Base-by-base conservation (phyloP, 768 basidiomycete genomes). In the Gymnopilus dilepis region DNA sequence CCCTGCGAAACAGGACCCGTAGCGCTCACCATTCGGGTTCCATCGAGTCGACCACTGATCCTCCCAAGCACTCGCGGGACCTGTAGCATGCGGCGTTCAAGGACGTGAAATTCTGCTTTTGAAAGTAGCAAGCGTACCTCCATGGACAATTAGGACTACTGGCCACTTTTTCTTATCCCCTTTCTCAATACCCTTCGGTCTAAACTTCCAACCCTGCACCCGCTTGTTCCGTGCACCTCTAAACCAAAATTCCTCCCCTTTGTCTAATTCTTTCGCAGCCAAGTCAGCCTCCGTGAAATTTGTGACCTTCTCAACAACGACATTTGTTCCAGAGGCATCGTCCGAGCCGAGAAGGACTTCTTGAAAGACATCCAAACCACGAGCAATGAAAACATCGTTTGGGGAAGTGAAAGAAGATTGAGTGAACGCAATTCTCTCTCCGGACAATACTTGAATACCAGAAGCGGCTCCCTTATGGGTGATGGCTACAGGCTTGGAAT, bases 21-120 rank as follows among this genome's bases (percentile, higher is more conserved):
- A 58, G 58, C 28, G 22, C 47, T 61, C 58, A 90, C 91, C 81
- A 67, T 94, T 92, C 0, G 89, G 91, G 74, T 97, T 98, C 96
- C 96, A 97, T 57, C 94, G 80, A 28, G 87, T 95, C 3, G 87
- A 90, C 96, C 96, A 98, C 43, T 86, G 82, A 69, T 97, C 95
- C 64, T 88, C 87, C 95, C 95, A 97, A 50, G 90, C 92, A 21
- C 88, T 81, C 70, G 93, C 89, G 5, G 91, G 91, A n/a, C 89
- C 88, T 78, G 24, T 22, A 62, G n/a, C n/a, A n/a, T n/a, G n/a
- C n/a, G n/a, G n/a, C n/a, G n/a, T n/a, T n/a, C n/a, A n/a, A n/a
- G n/a, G n/a, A n/a, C n/a, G n/a, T n/a, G n/a, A n/a, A n/a, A n/a
- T n/a, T n/a, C n/a, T n/a, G n/a, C n/a, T n/a, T n/a, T n/a, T n/a